phyloP scores from a whole-genome alignment of 345 rosid genomes.

The Toxicodendron radicans region DNA sequence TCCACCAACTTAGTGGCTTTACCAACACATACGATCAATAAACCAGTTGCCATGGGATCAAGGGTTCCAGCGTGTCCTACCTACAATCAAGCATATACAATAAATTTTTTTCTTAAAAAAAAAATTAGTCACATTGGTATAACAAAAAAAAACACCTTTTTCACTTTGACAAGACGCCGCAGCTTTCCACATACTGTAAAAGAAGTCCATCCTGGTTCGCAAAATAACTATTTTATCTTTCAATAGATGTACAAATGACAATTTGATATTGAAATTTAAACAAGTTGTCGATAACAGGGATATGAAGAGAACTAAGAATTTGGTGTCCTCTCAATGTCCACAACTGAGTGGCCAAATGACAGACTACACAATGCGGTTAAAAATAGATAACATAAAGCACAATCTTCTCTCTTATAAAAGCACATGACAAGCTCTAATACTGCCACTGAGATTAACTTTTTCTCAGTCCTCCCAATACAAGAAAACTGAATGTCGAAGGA shows the following conservation, averaged over 20 bases:
- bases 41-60: slow-evolving; percentile 98
- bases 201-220: slow-evolving; percentile 82
- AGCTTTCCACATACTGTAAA: slow-evolving; percentile 98
- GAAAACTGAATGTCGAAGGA: not conserved
- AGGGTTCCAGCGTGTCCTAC: slow-evolving; percentile 99
- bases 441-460: not conserved
- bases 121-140: not conserved
- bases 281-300: not conserved
- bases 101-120: no score
- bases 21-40: slow-evolving; percentile 87
- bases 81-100: slow-evolving; percentile 28
- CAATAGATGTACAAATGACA: slow-evolving; percentile 5
- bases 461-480: not conserved
- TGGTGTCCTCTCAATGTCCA: slow-evolving; percentile 8
- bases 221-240: slow-evolving; percentile 20
- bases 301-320: slow-evolving; percentile 1
- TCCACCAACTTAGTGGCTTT: slow-evolving; percentile 92
- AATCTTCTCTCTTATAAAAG: not conserved
- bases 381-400: slow-evolving; percentile 9
- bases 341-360: not conserved
- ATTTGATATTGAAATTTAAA: slow-evolving; percentile 3
- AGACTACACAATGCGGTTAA: not conserved
- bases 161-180: slow-evolving; percentile 80
- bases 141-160: slow-evolving; percentile 57
- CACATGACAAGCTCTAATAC: slow-evolving; percentile 3